Evolutionary conservation across 2,329 filamentous ascomycete species (phyloP).

Genomic region (Colletotrichum siamense): DNA sequence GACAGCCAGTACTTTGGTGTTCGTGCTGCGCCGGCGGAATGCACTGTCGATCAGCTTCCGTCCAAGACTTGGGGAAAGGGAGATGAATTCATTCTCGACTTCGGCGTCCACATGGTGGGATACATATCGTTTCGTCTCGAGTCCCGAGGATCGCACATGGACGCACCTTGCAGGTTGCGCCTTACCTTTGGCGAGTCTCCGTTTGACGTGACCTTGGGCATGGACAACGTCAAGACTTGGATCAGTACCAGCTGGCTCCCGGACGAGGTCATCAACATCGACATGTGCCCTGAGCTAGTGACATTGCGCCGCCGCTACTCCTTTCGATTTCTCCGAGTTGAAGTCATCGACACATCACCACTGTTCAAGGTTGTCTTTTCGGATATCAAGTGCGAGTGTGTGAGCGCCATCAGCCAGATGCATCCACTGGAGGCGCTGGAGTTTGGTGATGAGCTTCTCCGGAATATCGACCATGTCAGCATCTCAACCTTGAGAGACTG

Average conservation of each 20-base stretch:
- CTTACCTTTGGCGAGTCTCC: constrained; percentile 42
- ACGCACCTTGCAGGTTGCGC: constrained; percentile 37
- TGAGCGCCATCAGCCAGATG: constrained; percentile 30
- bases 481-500: constrained; percentile 39
- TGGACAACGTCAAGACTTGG: constrained; percentile 38
- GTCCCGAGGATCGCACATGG: constrained; percentile 34
- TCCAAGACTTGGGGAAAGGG: constrained; percentile 28
- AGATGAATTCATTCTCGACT: constrained; percentile 36
- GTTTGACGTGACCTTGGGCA: constrained; percentile 37
- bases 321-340: constrained; percentile 38
- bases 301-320: constrained; percentile 34
- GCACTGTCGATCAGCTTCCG: constrained; percentile 21
- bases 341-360: constrained; percentile 38
- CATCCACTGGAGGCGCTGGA: constrained; percentile 20
- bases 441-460: constrained; percentile 26
- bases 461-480: constrained; percentile 33
- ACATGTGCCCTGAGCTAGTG: constrained; percentile 34
- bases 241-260: constrained; percentile 43
- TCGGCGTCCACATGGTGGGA: constrained; percentile 37
- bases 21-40: constrained; percentile 12
- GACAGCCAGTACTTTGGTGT: constrained; percentile 26
- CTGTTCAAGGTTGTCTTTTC: constrained; percentile 37
- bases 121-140: constrained; percentile 33
- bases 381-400: constrained; percentile 30
- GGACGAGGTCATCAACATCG: constrained; percentile 39